Percentiles rank a stretch among this genome's conserved stretches.
phyloP scores from a whole-genome alignment of 495 filamentous ascomycete species.

The Lentithecium fluviatile region DNA sequence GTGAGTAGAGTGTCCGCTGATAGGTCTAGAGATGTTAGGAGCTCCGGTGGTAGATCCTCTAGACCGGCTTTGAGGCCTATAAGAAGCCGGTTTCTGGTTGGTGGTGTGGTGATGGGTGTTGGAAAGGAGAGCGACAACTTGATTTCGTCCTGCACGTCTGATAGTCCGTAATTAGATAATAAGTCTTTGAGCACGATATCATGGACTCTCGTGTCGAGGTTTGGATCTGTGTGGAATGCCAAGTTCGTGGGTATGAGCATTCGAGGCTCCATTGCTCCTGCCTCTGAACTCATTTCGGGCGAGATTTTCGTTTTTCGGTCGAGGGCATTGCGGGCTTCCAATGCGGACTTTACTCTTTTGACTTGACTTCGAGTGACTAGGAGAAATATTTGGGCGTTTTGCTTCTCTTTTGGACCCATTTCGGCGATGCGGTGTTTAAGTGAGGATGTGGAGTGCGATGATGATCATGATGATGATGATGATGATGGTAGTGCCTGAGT shows the following conservation, averaged over 20 bases:
- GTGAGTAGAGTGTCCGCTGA: conserved; percentile 27
- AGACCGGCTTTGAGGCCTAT: conserved; percentile 19
- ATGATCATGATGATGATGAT: no score
- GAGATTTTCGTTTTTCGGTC: conserved; percentile 20
- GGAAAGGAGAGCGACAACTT: neutral
- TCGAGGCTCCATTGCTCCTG: neutral
- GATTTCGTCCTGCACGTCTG: conserved; percentile 1
- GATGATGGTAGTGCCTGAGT: no score
- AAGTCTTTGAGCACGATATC: neutral
- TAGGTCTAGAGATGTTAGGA: conserved; percentile 13
- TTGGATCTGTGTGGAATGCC: no score
- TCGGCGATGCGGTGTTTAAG: neutral
- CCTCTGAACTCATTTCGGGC: neutral
- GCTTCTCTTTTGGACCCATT: neutral
- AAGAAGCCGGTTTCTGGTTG: conserved; percentile 5
- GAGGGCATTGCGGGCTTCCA: conserved; percentile 12
- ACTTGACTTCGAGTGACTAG: conserved; percentile 15
- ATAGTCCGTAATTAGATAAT: neutral
- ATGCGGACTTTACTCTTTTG: conserved; percentile 25
- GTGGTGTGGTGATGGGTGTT: neutral
- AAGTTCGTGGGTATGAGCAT: conserved; percentile 17
- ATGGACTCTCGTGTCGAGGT: no score
- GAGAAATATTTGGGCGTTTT: neutral
- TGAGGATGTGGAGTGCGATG: neutral
- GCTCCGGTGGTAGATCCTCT: conserved; percentile 1